phyloP scores from a whole-genome alignment of 2,329 filamentous ascomycete species.

The Neocucurbitaria cava region DNA sequence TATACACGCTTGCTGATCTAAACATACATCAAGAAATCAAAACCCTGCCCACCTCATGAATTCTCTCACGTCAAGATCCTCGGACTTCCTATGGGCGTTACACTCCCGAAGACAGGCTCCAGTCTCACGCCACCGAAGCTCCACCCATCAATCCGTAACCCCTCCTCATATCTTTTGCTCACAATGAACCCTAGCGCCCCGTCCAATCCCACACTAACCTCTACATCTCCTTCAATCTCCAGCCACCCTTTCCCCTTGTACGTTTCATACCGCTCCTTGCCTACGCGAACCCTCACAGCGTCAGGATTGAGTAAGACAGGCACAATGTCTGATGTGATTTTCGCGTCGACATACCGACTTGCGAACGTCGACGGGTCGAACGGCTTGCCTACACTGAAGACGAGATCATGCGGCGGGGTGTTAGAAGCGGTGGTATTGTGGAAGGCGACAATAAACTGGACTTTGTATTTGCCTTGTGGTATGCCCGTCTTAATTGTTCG shows the following conservation, averaged over 20 bases:
- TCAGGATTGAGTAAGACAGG: slow-evolving; percentile 47
- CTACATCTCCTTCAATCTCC: slow-evolving; percentile 48
- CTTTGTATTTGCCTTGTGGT: slow-evolving; percentile 46
- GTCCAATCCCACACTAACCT: slow-evolving; percentile 46
- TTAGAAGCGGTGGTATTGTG: slow-evolving; percentile 22
- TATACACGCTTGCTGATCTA: too few relatives aligned
- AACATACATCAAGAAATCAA: too few relatives aligned
- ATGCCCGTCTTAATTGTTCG: slow-evolving; percentile 47
- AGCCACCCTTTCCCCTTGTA: slow-evolving; percentile 43
- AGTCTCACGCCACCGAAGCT: slow-evolving; percentile 49
- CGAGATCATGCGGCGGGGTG: slow-evolving; percentile 35
- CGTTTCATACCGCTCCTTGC: slow-evolving; percentile 36
- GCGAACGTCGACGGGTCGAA: slow-evolving; percentile 42
- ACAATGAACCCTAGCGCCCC: slow-evolving; percentile 47
- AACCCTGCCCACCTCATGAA: not conserved
- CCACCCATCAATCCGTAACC: slow-evolving; percentile 43
- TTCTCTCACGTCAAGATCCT: slow-evolving; percentile 3
- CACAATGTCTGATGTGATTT: slow-evolving; percentile 48
- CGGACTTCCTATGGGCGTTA: slow-evolving; percentile 9
- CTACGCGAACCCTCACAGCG: slow-evolving; percentile 46
- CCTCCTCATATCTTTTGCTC: slow-evolving; percentile 44
- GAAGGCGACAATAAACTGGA: slow-evolving; percentile 45
- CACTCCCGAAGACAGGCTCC: slow-evolving; percentile 42
- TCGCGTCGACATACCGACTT: slow-evolving; percentile 45
- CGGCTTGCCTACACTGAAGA: slow-evolving; percentile 48